phyloP scores from a whole-genome alignment of 2,329 filamentous ascomycete species.

The Apiospora kogelbergensis region DNA sequence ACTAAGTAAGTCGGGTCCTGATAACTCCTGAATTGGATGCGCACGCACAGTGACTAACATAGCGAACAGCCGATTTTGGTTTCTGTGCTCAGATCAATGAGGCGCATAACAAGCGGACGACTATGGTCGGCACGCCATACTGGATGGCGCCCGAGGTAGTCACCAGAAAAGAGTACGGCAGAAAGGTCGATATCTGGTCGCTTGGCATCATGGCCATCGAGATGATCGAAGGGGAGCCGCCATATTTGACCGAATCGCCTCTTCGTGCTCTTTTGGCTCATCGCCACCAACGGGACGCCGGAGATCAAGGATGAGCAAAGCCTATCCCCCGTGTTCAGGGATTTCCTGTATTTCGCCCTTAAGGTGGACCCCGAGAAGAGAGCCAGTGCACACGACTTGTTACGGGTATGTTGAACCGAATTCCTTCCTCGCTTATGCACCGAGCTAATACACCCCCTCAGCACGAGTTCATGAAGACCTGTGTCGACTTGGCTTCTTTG shows the following conservation, averaged over 20 bases:
- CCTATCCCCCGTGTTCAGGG: constrained; percentile 77
- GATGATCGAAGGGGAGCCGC: constrained; percentile 98
- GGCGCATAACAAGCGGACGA: constrained; percentile 93
- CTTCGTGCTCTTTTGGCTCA: constrained; percentile 92
- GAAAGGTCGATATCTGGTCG: constrained; percentile 98
- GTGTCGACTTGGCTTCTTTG: constrained; percentile 72
- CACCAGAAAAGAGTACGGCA: constrained; percentile 94
- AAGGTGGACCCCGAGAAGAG: constrained; percentile 98
- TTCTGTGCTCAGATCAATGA: constrained; percentile 99
- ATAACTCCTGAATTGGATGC: not conserved
- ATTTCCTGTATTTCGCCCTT: constrained; percentile 89
- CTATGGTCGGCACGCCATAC: constrained; percentile 98
- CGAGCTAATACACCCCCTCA: constrained; percentile 35
- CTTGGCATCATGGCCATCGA: constrained; percentile 99
- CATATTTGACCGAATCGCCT: constrained; percentile 93
- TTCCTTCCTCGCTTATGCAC: not conserved
- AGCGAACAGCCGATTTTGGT: constrained; percentile 79
- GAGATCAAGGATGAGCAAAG: constrained; percentile 90
- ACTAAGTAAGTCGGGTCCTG: constrained; percentile 68
- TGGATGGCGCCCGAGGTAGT: constrained; percentile 99
- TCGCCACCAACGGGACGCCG: constrained; percentile 95
- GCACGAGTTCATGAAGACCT: constrained; percentile 80
- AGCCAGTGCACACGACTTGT: constrained; percentile 88
- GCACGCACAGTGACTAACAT: constrained; percentile 13
- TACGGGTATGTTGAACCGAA: constrained; percentile 67